phyloP scores from a whole-genome alignment of 2,329 filamentous ascomycete genomes.

The Chalaropsis ovoidea region DNA sequence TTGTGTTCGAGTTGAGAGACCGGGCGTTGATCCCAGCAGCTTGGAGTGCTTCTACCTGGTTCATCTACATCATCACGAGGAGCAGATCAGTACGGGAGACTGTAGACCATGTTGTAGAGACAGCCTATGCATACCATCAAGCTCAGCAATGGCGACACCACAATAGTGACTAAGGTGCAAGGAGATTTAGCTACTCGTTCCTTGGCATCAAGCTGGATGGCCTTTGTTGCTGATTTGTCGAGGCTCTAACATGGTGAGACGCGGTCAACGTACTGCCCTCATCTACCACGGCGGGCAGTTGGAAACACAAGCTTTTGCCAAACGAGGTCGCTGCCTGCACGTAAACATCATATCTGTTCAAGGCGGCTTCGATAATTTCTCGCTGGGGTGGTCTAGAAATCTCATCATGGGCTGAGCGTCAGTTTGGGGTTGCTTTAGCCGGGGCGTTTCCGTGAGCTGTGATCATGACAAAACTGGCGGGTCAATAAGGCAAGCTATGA shows the following conservation, averaged over 20 bases:
- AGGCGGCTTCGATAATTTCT: constrained; percentile 73
- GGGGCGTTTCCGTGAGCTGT: neutral
- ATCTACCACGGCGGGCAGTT: constrained; percentile 79
- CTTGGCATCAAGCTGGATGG: constrained; percentile 12
- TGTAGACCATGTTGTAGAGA: neutral
- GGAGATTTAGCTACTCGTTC: neutral
- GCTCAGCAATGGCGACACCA: constrained; percentile 78
- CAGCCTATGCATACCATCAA: constrained; percentile 55
- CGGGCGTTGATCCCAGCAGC: constrained; percentile 67
- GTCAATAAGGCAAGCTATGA: constrained; percentile 16
- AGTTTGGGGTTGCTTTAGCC: neutral
- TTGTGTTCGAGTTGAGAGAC: constrained; percentile 77
- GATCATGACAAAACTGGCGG: neutral
- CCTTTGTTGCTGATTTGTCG: neutral
- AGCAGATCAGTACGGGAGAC: neutral
- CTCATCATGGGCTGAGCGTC: constrained; percentile 1
- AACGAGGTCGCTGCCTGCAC: constrained; percentile 85
- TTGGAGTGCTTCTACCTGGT: constrained; percentile 75
- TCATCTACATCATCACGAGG: constrained; percentile 48
- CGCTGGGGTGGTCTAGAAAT: constrained; percentile 62
- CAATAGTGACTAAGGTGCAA: constrained; percentile 59
- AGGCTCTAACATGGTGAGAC: neutral
- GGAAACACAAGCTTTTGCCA: constrained; percentile 88
- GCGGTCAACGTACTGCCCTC: constrained; percentile 57
- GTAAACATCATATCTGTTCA: constrained; percentile 82